These are phyloP conservation scores for Rachicladosporium sp. DNA, from an alignment of 2,329 filamentous ascomycete species.

Conservation along the genomic window DNA sequence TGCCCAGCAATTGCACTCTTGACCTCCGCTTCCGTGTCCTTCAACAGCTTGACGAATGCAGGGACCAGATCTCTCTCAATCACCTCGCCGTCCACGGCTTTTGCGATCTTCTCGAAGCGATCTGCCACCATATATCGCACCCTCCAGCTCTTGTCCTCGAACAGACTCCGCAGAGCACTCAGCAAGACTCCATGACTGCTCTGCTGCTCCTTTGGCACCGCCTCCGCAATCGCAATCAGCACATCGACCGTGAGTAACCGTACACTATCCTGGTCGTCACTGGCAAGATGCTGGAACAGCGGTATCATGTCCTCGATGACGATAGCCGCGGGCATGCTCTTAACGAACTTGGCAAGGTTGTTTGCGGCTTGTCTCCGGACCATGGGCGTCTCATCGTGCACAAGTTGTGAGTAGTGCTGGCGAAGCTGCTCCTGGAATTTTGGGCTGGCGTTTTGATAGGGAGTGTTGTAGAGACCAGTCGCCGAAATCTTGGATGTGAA, in stretches of 20 bases:
- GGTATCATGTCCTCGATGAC: slow-evolving; percentile 99
- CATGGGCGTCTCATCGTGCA: slow-evolving; percentile 98
- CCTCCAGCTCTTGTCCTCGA: slow-evolving; percentile 99
- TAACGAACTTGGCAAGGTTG: slow-evolving; percentile 93
- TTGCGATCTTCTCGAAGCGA: slow-evolving; percentile 97
- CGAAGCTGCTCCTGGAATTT: slow-evolving; percentile 83
- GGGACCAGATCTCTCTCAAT: slow-evolving; percentile 88
- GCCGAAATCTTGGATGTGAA: slow-evolving; percentile 99
- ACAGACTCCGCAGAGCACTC: slow-evolving; percentile 79
- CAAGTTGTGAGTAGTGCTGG: slow-evolving; percentile 81
- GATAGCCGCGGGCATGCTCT: slow-evolving; percentile 82
- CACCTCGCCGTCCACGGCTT: slow-evolving; percentile 95
- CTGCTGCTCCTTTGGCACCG: slow-evolving; percentile 96
- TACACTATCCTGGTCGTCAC: slow-evolving; percentile 96
- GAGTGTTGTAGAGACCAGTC: slow-evolving; percentile 84
- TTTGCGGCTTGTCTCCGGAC: slow-evolving; percentile 93
- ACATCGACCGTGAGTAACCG: slow-evolving; percentile 92
- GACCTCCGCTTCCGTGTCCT: slow-evolving; percentile 96
- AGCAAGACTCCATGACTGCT: slow-evolving; percentile 88
- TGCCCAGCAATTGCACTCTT: slow-evolving; percentile 93
- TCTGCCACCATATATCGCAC: slow-evolving; percentile 99
- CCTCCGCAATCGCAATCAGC: slow-evolving; percentile 89
- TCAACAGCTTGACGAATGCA: slow-evolving; percentile 92
- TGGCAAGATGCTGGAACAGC: slow-evolving; percentile 90
- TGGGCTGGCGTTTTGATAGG: slow-evolving; percentile 81